A percentile compares a stretch with the other conserved stretches of the same genome.
phyloP scores from a whole-genome alignment of 1,284 basidiomycete genomes.

The Malassezia equina region DNA sequence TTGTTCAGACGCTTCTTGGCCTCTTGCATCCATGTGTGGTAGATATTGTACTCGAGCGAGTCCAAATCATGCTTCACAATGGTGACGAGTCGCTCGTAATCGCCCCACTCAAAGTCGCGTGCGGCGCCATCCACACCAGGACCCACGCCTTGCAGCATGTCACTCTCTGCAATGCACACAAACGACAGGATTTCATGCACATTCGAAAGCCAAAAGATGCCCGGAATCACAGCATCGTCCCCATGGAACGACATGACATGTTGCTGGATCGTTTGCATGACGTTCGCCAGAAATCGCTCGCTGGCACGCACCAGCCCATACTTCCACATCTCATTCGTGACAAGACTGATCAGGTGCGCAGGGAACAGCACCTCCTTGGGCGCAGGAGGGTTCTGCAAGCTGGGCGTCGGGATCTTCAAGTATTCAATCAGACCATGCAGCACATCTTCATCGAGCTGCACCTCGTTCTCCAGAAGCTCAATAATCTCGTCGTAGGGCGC shows the following conservation, averaged over 20 bases:
- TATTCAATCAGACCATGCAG: slow-evolving; percentile 79
- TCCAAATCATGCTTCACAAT: slow-evolving; percentile 98
- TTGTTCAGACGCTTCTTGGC: slow-evolving; percentile 91
- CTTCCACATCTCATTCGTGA: slow-evolving; percentile 99
- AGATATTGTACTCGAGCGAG: slow-evolving; percentile 97
- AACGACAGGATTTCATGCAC: slow-evolving; percentile 99
- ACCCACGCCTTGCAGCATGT: slow-evolving; percentile 94
- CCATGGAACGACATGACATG: slow-evolving; percentile 89
- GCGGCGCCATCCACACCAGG: slow-evolving; percentile 80
- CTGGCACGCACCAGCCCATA: slow-evolving; percentile 92
- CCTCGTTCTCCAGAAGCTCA: slow-evolving; percentile 78
- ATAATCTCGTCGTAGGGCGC: slow-evolving; percentile 92
- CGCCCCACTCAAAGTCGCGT: slow-evolving; percentile 88
- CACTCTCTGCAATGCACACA: slow-evolving; percentile 93
- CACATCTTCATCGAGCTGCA: slow-evolving; percentile 85
- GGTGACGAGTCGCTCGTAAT: slow-evolving; percentile 88
- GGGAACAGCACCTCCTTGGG: slow-evolving; percentile 98
- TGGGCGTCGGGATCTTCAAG: slow-evolving; percentile 85
- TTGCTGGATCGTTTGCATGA: slow-evolving; percentile 95
- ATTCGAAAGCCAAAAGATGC: slow-evolving; percentile 98
- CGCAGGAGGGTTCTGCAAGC: slow-evolving; percentile 76
- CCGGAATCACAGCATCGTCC: slow-evolving; percentile 90
- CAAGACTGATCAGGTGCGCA: slow-evolving; percentile 92
- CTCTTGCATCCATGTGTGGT: slow-evolving; percentile 98
- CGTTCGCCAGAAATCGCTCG: slow-evolving; percentile 93